phyloP scores from a whole-genome alignment of 2,329 filamentous ascomycete genomes.

The Aspergillus puulaauensis region DNA sequence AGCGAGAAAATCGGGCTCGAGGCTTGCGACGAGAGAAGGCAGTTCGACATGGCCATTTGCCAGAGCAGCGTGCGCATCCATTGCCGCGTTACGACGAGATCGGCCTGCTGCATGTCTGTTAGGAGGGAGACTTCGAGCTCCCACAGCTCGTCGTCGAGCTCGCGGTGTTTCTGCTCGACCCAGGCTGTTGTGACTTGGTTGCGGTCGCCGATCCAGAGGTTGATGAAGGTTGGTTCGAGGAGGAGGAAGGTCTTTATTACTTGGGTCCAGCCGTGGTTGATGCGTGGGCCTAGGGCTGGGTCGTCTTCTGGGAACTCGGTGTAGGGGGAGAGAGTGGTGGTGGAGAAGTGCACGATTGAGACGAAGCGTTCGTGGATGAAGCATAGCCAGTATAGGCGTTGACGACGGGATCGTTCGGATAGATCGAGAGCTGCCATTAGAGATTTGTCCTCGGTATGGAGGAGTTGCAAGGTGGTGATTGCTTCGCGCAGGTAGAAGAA shows the following conservation, averaged over 20 bases:
- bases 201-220: constrained; percentile 45
- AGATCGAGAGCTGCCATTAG: constrained; percentile 30
- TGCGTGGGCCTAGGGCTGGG: constrained; percentile 35
- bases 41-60: constrained; percentile 52
- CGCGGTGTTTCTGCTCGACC: constrained; percentile 48
- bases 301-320: constrained; percentile 42
- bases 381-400: constrained; percentile 56
- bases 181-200: constrained; percentile 39
- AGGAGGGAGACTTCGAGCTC: constrained; percentile 39
- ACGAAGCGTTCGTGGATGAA: constrained; percentile 59
- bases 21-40: constrained; percentile 40
- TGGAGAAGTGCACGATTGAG: constrained; percentile 52
- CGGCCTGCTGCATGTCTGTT: constrained; percentile 48
- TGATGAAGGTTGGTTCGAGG: constrained; percentile 46
- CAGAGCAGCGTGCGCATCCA: constrained; percentile 51
- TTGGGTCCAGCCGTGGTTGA: constrained; percentile 46
- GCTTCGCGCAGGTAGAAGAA: constrained; percentile 54
- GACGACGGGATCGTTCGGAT: constrained; percentile 43
- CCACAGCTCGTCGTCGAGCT: constrained; percentile 43
- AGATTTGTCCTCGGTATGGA: constrained; percentile 45
- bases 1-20: constrained; percentile 37
- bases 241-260: constrained; percentile 48
- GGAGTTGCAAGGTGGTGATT: constrained; percentile 47
- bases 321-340: constrained; percentile 42
- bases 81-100: constrained; percentile 51